phyloP scores from a whole-genome alignment of 257 asterid species.

The Solanum habrochaites region DNA sequence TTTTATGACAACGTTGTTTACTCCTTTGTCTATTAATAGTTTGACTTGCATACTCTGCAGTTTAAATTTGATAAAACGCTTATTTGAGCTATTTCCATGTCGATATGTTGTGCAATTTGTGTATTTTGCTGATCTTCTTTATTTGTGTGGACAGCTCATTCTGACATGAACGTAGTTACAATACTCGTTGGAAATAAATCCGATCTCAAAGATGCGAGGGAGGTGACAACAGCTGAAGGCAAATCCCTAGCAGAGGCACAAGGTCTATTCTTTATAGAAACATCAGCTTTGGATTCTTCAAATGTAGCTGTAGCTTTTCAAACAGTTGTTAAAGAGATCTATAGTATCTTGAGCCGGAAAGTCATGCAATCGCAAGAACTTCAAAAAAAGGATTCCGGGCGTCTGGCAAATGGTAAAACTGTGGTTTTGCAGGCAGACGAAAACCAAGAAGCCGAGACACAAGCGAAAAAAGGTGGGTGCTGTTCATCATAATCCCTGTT shows the following conservation, averaged over 20 bases:
- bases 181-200: slow-evolving; percentile 90
- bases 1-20: background rate
- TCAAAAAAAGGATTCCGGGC: slow-evolving; percentile 40
- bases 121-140: background rate
- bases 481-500: slow-evolving; percentile 40
- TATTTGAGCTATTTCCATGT: background rate
- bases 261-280: slow-evolving; percentile 80
- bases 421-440: slow-evolving; percentile 63
- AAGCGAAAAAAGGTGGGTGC: slow-evolving; percentile 39
- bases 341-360: slow-evolving; percentile 70
- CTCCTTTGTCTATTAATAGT: background rate
- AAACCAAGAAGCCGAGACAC: slow-evolving; percentile 25
- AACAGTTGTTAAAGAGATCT: slow-evolving; percentile 79
- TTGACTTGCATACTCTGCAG: background rate
- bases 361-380: slow-evolving; percentile 95
- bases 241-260: slow-evolving; percentile 76
- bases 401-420: slow-evolving; percentile 52
- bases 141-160: slow-evolving; percentile 56
- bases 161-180: slow-evolving; percentile 93
- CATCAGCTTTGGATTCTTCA: slow-evolving; percentile 90
- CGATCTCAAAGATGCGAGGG: slow-evolving; percentile 83
- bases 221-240: slow-evolving; percentile 82
- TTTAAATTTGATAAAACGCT: background rate
- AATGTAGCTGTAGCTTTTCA: slow-evolving; percentile 69
- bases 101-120: background rate